A percentile compares a stretch with the other conserved stretches of the same genome.
These are phyloP conservation scores for Phytophthora crassamura DNA, from an alignment of 352 stramenopile species.

Conservation along the genomic window DNA sequence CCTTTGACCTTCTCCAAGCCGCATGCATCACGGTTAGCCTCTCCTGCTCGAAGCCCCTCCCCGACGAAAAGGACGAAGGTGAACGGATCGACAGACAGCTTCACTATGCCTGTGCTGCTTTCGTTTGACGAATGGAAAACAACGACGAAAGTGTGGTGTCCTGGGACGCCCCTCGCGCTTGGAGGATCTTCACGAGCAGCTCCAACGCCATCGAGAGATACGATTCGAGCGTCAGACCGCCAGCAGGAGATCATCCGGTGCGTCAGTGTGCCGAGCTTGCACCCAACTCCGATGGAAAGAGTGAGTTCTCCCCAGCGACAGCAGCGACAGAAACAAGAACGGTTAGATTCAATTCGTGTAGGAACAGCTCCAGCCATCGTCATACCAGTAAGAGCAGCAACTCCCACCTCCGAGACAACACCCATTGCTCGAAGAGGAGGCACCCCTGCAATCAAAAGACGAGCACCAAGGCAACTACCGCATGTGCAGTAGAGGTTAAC, in stretches of 20 bases:
- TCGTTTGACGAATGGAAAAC: constrained; percentile 74
- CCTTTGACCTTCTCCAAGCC: neutral
- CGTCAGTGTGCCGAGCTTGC: constrained; percentile 61
- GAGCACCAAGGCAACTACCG: constrained; percentile 27
- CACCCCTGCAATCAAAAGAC: constrained; percentile 31
- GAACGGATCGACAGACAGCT: neutral
- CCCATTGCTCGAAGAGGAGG: constrained; percentile 11
- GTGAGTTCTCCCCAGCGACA: constrained; percentile 35
- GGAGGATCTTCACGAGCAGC: constrained; percentile 19
- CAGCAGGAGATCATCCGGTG: constrained; percentile 56
- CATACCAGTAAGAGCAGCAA: neutral
- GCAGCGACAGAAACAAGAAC: constrained; percentile 19
- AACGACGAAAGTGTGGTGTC: constrained; percentile 58
- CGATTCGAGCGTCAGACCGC: constrained; percentile 26
- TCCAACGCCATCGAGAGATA: constrained; percentile 44
- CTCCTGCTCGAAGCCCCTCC: constrained; percentile 5
- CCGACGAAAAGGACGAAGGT: constrained; percentile 16
- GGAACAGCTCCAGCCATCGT: constrained; percentile 15
- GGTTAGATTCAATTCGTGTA: constrained; percentile 1
- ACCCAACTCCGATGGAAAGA: constrained; percentile 65
- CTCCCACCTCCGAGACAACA: constrained; percentile 4
- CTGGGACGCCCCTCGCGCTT: constrained; percentile 21
- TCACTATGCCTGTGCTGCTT: constrained; percentile 27
- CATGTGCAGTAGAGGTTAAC: constrained; percentile 26
- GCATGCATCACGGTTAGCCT: neutral